Base-by-base conservation (phyloP, 495 filamentous ascomycete species). In the Podospora australis region DNA sequence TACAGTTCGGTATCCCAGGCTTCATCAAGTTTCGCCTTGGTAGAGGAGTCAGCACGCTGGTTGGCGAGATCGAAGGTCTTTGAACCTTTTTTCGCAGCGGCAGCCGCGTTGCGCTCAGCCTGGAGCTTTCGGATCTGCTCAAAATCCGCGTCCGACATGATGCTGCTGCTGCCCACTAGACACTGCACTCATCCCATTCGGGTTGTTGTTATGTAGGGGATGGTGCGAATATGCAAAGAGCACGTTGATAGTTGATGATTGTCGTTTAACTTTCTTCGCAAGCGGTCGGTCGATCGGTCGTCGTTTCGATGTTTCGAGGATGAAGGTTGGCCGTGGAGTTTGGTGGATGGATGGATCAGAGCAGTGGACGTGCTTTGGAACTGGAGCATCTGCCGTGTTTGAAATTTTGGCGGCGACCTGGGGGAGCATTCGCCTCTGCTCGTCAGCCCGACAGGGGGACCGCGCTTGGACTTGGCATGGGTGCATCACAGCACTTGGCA, bases 1-100 rank as follows among this genome's bases (percentile, higher is more conserved):
- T 96, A 99, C 29, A 99, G 79, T 26, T 83, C 81, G 29, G 84
- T 96, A 67, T 99, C 92, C 76, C 95, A 94, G 62, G 78, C 84
- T 62, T 97, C 94, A 64, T 85, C 95, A 57, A 99, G 74, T 68
- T 90, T 91, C 66, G 84, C 88, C 82, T 97, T 97, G 65, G 87
- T 91, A 53, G 88, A 90, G 63, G 73, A 76, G 78, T 94, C 86
- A 78, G 81, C 84, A 69, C 91, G 88, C 73, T 96, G 90, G 74
- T 70, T 84, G 64, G 86, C 80, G 52, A 83, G 77, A 73, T 94
- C 88, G 69, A 91, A 90, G 66, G 83, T 83, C 72, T 82, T 86
- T 57, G 85, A 88, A 73, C 87, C 86, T 74, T 92, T 91, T 70
- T 87, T 89, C 57, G 78, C 75, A 64, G 82, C 80, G 56, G 86